Base-by-base conservation (phyloP, 2,329 filamentous ascomycete species). In the Neofusicoccum laricinum region DNA sequence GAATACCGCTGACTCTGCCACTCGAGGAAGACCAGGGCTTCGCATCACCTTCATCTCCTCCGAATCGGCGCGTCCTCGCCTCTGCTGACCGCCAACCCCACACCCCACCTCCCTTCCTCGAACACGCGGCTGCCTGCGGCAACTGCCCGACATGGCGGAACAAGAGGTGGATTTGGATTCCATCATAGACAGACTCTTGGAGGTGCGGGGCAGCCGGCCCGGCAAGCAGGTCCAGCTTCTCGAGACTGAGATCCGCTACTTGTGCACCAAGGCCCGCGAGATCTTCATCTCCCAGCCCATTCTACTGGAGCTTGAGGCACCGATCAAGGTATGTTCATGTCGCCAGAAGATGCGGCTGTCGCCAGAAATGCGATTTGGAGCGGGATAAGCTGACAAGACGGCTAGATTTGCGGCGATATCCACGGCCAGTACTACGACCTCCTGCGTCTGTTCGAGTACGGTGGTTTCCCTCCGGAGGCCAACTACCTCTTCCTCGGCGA, bases 251-350 rank as follows among this genome's bases (percentile, higher is more conserved):
- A 99, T 99, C 72, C 90, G 94, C 77, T 97, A 88, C 81, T 88
- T 99, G 70, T 99, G 95, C 87, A 97, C 94, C 78, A 98, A 98
- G 85, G 93, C 94, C 68, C 90, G 95, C 70, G 95, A 99, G 84
- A 98, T 99, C 75, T 98, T 99, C 85, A 98, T 99, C 80, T 97
- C 93, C 68, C 95, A 99, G 84, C 95, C 95, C 70, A 98, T 98
- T 75, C 85, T 99, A 71, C 88, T 99, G 70, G 95, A 99, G 84
- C 87, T 99, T 58, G 95, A 98, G 81, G 95, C 95, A 76, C 95
- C 95, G 67, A 98, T 99, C 82, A 99, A 99, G 93, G 94, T 97
- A 85, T 14, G 51, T 59, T 40, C 12, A 50, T 48, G 63, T 38
- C 49, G 49, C 57, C 11, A 36, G 15, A 2, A n/a, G n/a, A 15